Percentiles rank a stretch among this genome's conserved stretches.
phyloP scores from a whole-genome alignment of 2,329 filamentous ascomycete species.

The Hypoxylon sp. region DNA sequence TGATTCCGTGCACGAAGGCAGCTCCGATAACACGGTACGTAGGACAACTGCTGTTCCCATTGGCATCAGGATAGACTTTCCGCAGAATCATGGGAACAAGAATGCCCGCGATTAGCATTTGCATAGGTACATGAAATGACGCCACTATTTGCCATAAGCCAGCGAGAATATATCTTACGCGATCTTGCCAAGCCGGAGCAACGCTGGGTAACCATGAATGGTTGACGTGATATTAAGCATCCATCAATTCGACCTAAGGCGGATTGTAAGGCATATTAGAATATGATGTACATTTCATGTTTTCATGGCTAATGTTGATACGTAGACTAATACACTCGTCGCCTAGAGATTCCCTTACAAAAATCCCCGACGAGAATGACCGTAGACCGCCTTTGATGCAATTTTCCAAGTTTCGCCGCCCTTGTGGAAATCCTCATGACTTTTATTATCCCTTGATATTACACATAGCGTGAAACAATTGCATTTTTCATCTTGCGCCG shows the following conservation, averaged over 20 bases:
- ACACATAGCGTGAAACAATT: conserved; percentile 38
- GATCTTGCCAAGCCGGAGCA: too few relatives aligned
- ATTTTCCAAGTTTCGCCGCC: conserved; percentile 42
- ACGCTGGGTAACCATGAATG: too few relatives aligned
- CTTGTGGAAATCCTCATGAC: conserved; percentile 40
- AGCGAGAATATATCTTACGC: too few relatives aligned
- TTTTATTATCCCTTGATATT: conserved; percentile 43
- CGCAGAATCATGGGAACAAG: too few relatives aligned
- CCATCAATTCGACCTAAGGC: too few relatives aligned
- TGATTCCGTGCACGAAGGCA: too few relatives aligned
- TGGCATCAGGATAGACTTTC: not conserved
- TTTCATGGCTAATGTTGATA: conserved; percentile 29
- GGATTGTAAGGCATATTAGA: conserved; percentile 2
- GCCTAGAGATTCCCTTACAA: conserved; percentile 8
- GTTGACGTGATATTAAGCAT: too few relatives aligned
- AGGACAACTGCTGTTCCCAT: too few relatives aligned
- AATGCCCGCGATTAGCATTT: too few relatives aligned
- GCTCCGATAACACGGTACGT: too few relatives aligned
- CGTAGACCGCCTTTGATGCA: conserved; percentile 41
- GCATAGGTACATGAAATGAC: too few relatives aligned
- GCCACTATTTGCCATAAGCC: too few relatives aligned
- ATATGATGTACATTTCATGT: conserved; percentile 26
- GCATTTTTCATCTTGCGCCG: conserved; percentile 39
- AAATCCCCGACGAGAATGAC: conserved; percentile 32
- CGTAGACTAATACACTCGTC: conserved; percentile 36